A percentile compares a stretch with the other conserved stretches of the same genome.
phyloP scores from a whole-genome alignment of 805 yeast genomes.

The Nakazawaea sp. region DNA sequence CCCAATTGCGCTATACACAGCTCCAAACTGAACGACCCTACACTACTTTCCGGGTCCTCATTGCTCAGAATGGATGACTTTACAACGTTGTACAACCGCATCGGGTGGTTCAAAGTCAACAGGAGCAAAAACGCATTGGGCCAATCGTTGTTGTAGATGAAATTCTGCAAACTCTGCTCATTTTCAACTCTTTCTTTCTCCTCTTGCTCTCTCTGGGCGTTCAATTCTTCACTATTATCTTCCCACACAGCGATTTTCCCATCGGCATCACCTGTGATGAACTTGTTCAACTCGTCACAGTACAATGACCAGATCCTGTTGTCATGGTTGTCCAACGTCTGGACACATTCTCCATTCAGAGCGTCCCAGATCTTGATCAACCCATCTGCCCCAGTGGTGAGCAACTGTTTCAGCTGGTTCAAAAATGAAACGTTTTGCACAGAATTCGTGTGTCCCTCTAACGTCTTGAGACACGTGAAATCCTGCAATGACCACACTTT shows the following conservation, averaged over 20 bases:
- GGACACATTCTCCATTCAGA: conserved; percentile 64
- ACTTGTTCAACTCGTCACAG: conserved; percentile 55
- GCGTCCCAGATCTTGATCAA: conserved; percentile 86
- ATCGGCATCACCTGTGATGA: conserved; percentile 91
- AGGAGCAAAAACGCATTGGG: conserved; percentile 83
- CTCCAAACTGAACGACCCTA: conserved; percentile 60
- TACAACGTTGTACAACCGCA: conserved; percentile 75
- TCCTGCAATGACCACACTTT: conserved; percentile 85
- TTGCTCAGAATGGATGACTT: conserved; percentile 49
- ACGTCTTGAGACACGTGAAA: conserved; percentile 68
- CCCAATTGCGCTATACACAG: conserved; percentile 49
- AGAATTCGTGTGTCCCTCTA: conserved; percentile 93
- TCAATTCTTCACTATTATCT: conserved; percentile 76
- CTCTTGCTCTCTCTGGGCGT: conserved; percentile 45
- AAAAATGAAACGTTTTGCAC: conserved; percentile 77
- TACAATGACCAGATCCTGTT: conserved; percentile 93
- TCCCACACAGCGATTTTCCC: conserved; percentile 86
- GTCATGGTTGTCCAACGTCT: conserved; percentile 84
- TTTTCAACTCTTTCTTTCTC: conserved; percentile 63
- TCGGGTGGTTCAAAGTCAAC: conserved; percentile 81
- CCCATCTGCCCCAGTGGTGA: conserved; percentile 91
- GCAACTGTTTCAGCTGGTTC: conserved; percentile 57
- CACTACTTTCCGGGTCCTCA: conserved; percentile 39
- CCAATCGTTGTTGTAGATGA: conserved; percentile 71
- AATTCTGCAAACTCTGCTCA: conserved; percentile 81